Base-by-base conservation (phyloP, 1,284 basidiomycete species). In the Cystobasidium slooffiae region DNA sequence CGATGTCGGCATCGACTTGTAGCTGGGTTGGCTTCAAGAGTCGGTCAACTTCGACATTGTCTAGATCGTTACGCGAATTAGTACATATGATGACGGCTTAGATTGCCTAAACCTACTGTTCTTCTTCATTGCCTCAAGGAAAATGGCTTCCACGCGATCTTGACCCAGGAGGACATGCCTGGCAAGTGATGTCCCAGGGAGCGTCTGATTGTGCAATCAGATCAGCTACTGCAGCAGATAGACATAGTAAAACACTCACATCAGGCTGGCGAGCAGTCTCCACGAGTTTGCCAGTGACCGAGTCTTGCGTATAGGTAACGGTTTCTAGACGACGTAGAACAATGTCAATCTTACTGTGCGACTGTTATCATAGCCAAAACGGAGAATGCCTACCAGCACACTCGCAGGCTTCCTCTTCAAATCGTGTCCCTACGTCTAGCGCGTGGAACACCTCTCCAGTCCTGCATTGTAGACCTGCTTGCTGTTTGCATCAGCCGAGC, bases 111-210 rank as follows among this genome's bases (percentile, higher is more conserved):
- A 74, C 78, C 61, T 55, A 79, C 78, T 74, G 63, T 77, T 75
- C 58, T 78, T 76, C 63, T 76, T 75, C 78, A 80, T 78, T 3
- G 77, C 75, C 18, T 90, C 88, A 41, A 89, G 77, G 79, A 91
- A 89, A 24, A 91, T 87, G 0, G 84, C 81, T 80, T 91, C 90
- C 46, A 91, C 90, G 2, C 86, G 87, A 0, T 89, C 90, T 83
- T 92, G 90, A 76, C 90, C 88, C 18, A 91, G 83, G 0, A 89
- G 90, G 6, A 87, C 82, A 88, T 91, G 85, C 85, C 9, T 86
- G 83, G 3, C 87, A 86, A 41, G 84, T 85, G 41, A 90, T 84
- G 79, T 89, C 16, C 80, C 80, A 0, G 78, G 80, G 14, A 75
- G 73, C 9, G 79, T 80, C 43, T 47, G 68, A 24, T 14, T 14